Base-by-base conservation (phyloP, 2,329 filamentous ascomycete genomes). In the Penicillium sp. region DNA sequence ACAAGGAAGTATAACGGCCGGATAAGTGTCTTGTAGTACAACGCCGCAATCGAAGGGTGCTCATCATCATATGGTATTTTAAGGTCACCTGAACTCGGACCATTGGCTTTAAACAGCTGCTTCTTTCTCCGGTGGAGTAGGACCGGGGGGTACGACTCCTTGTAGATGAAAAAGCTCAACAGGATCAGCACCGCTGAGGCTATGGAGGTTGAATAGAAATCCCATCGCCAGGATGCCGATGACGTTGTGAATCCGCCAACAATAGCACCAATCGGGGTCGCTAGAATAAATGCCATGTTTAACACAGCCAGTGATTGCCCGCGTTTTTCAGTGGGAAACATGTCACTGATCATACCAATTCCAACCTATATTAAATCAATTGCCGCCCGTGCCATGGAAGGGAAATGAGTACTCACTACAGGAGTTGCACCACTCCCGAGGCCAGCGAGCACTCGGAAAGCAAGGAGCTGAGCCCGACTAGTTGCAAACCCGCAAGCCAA, bases 401-500 rank as follows among this genome's bases (percentile, higher is more conserved):
- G 9, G 12, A 5, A 20, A 20, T 4, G 18, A 11, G 5, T 29
- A 27, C 52, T 47, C 8, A 54, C 41, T n/a, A 31, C 31, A 25
- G 22, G 29, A 6, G 81, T 75, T 1, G 79, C 81, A 52, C 79
- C 81, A 0, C 81, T 83, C n/a, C 81, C 81, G 6, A 84, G 70
- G 0, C 82, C 82, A 8, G 79, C 72, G 7, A 85, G 64, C 54
- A 85, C 81, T 2, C 82, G 77, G 65, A 83, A 82, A 1, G 75
- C 76, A 53, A 84, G 78, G 51, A 85, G 76, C 60, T 83, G 74
- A 2, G 63, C 69, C 53, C 77, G 79, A 11, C 72, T 80, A 47
- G 73, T 69, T 2, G 81, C 77, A n/a, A 82, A 75, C 0, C 81
- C 84, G 59, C 82, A 85, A 12, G 76, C 81, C 29, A 82, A 73